Evolutionary conservation across 148 eudicot genomes (phyloP).

Genomic region (Suaeda aralocaspica): DNA sequence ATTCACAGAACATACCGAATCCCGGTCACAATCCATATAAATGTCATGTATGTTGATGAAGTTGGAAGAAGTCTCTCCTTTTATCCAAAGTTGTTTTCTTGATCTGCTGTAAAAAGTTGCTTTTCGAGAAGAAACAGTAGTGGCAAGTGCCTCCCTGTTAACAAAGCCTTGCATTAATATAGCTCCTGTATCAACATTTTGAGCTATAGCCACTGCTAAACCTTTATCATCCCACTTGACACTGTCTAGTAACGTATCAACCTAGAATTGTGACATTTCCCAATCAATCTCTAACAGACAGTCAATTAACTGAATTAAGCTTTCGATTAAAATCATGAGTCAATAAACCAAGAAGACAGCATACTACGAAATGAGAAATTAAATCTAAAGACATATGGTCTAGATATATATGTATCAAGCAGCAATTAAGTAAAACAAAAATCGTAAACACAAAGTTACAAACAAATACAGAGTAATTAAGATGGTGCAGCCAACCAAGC

Average conservation of each 20-base stretch:
- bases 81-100: constrained; percentile 77
- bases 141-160: constrained; percentile 79
- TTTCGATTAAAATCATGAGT: no score
- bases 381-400: no score
- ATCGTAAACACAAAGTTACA: no score
- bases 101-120: constrained; percentile 97
- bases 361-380: no score
- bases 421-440: no score
- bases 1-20: constrained; percentile 57
- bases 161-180: constrained; percentile 96
- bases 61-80: constrained; percentile 92
- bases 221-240: constrained; percentile 99
- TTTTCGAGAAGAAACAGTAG: constrained; percentile 71
- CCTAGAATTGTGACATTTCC: constrained; percentile 45
- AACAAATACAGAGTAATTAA: no score
- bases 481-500: no score
- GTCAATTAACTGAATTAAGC: no score
- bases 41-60: constrained; percentile 77
- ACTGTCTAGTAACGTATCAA: constrained; percentile 71
- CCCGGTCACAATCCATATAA: constrained; percentile 86
- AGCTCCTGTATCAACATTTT: constrained; percentile 92
- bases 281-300: constrained; percentile 20
- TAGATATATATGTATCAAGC: no score
- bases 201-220: constrained; percentile 99
- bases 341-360: no score